Base-by-base conservation (phyloP, 169 alveolate species). In the Miamiensis avidus region DNA sequence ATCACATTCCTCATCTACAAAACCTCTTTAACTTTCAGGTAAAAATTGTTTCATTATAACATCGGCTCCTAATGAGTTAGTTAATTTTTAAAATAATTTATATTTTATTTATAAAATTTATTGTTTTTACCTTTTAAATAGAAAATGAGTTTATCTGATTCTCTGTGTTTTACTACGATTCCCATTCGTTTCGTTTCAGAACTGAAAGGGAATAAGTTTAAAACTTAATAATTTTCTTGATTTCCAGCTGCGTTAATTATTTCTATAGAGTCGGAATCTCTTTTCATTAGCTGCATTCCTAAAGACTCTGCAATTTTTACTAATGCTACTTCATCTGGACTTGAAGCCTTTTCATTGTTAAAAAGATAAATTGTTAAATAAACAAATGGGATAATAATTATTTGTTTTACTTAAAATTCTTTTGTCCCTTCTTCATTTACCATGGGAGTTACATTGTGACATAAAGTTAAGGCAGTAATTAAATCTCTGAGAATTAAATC, bases 151-250 rank as follows among this genome's bases (percentile, higher is more conserved):
- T 89, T 96, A 0, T 92, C 91, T 26, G 94, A 34, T 49, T 82
- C 74, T 74, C 86, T 85, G 82, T 97, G 98, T 85, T 96, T 94
- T 20, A 99, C 94, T 33, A 98, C 89, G 72, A 98, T 98, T 76
- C 99, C 99, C 99, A 99, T 99, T 34, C 99, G 93, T 87, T 99
- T 99, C 20, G 98, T 94, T 34, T 98, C 99, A n/a, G 99, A 95
- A 29, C 99, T 95, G 89, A 99, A 99, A 0, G 99, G 99, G 83
- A 99, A 98, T 65, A 97, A 95, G 31, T 95, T 95, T 77, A 98
- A 89, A 34, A 99, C 97, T 32, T 93, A 94, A 89, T 96, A 99
- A 64, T 94, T 94, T 81, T 91, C 92, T 31, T 31, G 34, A 28
- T 76, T 81, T 20, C 87, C 95, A 26, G 69, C 78, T 75, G 84